These are phyloP conservation scores for Penicillium sp. DNA, from an alignment of 2,329 filamentous ascomycete species.

Conservation along the genomic window DNA sequence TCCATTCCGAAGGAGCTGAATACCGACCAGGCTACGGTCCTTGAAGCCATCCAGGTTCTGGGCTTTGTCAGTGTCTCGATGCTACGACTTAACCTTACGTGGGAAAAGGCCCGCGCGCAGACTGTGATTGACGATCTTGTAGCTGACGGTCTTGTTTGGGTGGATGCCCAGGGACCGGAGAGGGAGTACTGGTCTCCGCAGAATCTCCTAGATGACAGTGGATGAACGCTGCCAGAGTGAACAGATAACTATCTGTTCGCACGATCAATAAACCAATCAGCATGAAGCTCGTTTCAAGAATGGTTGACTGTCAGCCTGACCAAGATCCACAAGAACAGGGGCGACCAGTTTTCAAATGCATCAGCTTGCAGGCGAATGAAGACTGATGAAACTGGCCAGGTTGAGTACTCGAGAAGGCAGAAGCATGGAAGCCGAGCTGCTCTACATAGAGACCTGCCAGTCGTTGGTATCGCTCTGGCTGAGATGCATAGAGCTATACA, in stretches of 20 bases:
- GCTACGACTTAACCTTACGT: conserved; percentile 82
- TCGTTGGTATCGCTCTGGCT: no score
- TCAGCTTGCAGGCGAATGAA: no score
- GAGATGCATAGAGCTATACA: neutral
- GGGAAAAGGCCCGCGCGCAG: conserved; percentile 81
- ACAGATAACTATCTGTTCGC: neutral
- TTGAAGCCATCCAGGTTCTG: conserved; percentile 87
- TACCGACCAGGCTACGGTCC: conserved; percentile 86
- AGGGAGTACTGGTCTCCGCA: conserved; percentile 83
- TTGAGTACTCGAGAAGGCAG: no score
- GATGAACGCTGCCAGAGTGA: conserved; percentile 27
- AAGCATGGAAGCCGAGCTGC: no score
- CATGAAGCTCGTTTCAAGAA: neutral
- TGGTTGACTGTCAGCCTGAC: neutral
- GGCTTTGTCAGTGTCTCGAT: conserved; percentile 90
- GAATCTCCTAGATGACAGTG: conserved; percentile 47
- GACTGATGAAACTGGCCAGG: no score
- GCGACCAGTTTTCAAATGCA: no score
- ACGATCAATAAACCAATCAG: neutral
- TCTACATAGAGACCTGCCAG: no score
- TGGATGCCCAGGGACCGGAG: conserved; percentile 82
- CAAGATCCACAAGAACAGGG: no score
- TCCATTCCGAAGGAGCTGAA: conserved; percentile 95
- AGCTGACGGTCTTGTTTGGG: conserved; percentile 88
- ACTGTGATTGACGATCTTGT: conserved; percentile 91